Evolutionary conservation across 106 monocot genomes (phyloP), one percentile per base, ranked within the genome.

Genomic region (Iris macrosiphon): DNA sequence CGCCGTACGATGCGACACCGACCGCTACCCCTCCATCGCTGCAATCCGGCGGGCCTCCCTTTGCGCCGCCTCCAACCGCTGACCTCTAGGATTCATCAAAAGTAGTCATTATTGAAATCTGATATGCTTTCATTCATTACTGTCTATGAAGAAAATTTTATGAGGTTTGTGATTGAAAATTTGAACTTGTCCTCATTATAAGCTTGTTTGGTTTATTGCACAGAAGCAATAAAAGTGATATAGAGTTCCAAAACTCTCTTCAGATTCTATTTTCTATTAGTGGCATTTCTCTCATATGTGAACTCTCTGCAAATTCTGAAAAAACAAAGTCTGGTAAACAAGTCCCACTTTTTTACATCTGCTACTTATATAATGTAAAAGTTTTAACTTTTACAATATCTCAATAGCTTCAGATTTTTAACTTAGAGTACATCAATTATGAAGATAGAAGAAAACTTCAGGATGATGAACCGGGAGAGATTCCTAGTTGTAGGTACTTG

Each of bases 201-300:
- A 37, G 12, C 12, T 37, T 52, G 26, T 45, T 43, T 65, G 15
- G n/a, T 47, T 67, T 37, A 26, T 73, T 81, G 49, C n/a, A n/a
- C 95, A 96, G 95, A 96, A 76, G 63, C 89, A 56, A 79, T 96
- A 45, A 89, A 68, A 71, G 49, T 89, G 63, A 74, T 20, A 37
- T 96, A 52, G 79, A 85, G 66, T 68, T 96, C 31, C 89, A 69
- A 70, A 96, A 96, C 58, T 85, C 95, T 62, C 89, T 96, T 44
- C 89, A 86, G 48, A 70, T 86, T 55, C 59, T 82, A 24, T 65
- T 96, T 52, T 72, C 79, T 59, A 61, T 89, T 71, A 79, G 77
- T 72, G 62, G 59, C 15, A 54, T 86, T 20, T 89, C 79, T 61
- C 95, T 89, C 54, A 74, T 96, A 52, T 96, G 89, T 49, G 72